These are phyloP conservation scores for Trichosporon asahii DNA, from an alignment of 1,284 basidiomycete genomes.

Conservation along the genomic window DNA sequence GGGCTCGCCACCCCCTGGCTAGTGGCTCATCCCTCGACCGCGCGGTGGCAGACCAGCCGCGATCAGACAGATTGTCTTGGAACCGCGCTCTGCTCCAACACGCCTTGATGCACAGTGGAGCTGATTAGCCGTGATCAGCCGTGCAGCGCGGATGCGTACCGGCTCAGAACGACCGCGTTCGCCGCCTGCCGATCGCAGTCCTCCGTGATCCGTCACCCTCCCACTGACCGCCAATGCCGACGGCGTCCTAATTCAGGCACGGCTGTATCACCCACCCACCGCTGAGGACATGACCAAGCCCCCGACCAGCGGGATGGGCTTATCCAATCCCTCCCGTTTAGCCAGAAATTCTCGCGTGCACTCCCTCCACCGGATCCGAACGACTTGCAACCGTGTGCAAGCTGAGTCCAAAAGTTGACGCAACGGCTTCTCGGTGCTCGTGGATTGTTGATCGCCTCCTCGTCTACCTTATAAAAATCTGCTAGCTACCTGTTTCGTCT, in stretches of 20 bases:
- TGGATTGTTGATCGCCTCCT: neutral
- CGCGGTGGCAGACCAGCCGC: neutral
- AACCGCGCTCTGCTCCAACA: neutral
- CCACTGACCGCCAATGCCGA: too few species aligned
- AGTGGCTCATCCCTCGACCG: too few species aligned
- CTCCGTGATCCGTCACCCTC: too few species aligned
- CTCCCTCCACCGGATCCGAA: neutral
- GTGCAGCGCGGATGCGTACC: too few species aligned
- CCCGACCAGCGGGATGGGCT: neutral
- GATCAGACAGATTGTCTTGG: neutral
- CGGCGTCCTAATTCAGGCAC: neutral
- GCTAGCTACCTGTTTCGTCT: neutral
- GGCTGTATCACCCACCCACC: neutral
- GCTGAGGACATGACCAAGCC: too few species aligned
- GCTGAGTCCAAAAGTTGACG: conserved; percentile 14
- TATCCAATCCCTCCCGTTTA: neutral
- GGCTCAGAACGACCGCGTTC: neutral
- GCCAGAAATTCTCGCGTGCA: neutral
- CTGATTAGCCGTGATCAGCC: neutral
- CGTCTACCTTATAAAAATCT: neutral
- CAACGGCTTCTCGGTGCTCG: neutral
- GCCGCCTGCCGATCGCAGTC: neutral
- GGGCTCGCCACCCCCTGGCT: neutral
- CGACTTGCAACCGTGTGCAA: conserved; percentile 4
- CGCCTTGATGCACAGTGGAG: neutral